These are phyloP conservation scores for Neoboletus magnificus DNA, from an alignment of 768 basidiomycete species.

Conservation along the genomic window DNA sequence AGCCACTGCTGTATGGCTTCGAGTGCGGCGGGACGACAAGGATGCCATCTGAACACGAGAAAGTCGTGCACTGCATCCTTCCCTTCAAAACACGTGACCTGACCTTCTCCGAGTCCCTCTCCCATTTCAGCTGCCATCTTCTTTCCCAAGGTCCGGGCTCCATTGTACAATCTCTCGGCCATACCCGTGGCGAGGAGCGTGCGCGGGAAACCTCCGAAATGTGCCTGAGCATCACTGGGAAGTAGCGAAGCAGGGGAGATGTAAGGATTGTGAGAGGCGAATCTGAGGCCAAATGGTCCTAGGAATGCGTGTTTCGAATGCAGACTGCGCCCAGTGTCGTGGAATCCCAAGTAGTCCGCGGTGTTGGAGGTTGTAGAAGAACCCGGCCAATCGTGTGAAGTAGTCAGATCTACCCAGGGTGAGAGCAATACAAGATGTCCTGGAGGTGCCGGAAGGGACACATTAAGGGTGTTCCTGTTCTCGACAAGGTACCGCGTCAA, in stretches of 20 bases:
- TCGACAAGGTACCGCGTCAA: constrained; percentile 61
- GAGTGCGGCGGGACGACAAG: constrained; percentile 48
- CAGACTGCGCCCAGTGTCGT: constrained; percentile 7
- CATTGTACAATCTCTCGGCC: constrained; percentile 57
- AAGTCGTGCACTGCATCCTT: constrained; percentile 56
- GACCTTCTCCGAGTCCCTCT: constrained; percentile 22
- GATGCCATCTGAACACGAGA: constrained; percentile 46
- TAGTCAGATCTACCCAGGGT: constrained; percentile 50
- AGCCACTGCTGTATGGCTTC: constrained; percentile 49
- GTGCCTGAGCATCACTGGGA: constrained; percentile 29
- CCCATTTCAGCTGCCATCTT: constrained; percentile 54
- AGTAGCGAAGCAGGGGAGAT: constrained; percentile 56
- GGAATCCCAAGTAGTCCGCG: constrained; percentile 25
- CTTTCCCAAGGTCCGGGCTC: constrained; percentile 42
- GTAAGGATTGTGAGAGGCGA: constrained; percentile 48
- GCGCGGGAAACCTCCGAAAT: constrained; percentile 56
- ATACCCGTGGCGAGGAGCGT: constrained; percentile 60
- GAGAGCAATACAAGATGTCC: constrained; percentile 51
- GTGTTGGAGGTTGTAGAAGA: constrained; percentile 39
- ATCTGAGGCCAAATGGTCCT: constrained; percentile 46
- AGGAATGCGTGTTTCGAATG: constrained; percentile 43
- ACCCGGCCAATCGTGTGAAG: constrained; percentile 37
- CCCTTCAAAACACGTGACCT: constrained; percentile 48
- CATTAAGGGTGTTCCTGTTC: constrained; percentile 31
- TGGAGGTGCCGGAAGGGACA: constrained; percentile 42